Conservation (phyloP, 139 green algal species). For the Klebsormidium nitens region DNA sequence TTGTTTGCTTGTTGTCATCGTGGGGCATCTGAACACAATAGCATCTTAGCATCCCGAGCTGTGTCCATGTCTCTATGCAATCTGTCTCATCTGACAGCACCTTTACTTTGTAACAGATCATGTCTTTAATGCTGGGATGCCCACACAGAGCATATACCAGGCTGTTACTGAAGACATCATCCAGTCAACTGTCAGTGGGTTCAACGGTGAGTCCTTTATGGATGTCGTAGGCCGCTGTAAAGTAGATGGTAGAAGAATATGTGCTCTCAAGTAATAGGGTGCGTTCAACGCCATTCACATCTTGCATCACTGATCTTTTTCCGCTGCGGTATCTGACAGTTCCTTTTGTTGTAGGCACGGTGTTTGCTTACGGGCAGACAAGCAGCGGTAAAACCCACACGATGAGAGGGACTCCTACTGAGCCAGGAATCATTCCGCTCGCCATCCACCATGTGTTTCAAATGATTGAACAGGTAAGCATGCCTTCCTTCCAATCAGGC, state of each 20-base stretch:
- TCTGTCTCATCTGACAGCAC: no score
- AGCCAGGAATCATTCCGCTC: slow-evolving; percentile 76
- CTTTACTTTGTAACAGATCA: no score
- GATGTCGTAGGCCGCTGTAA: not conserved
- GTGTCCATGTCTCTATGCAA: no score
- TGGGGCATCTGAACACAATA: no score
- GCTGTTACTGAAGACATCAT: slow-evolving; percentile 27
- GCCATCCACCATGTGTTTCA: slow-evolving; percentile 76
- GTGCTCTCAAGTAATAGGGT: not conserved
- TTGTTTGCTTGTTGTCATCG: no score
- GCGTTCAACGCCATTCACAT: not conserved
- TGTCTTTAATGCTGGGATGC: no score
- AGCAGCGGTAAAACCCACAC: slow-evolving; percentile 39
- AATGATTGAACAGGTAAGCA: slow-evolving; percentile 19
- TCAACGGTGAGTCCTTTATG: slow-evolving; percentile 16
- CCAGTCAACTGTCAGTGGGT: slow-evolving; percentile 14
- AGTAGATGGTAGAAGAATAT: not conserved
- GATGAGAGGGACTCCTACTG: slow-evolving; percentile 49
- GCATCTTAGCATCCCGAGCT: no score
- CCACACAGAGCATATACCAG: slow-evolving; percentile 29
- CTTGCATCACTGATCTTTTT: no score
- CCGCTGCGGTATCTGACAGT: not conserved
- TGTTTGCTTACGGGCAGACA: slow-evolving; percentile 39
- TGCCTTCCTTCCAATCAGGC: not conserved
- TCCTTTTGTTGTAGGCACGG: slow-evolving; percentile 17